A percentile compares a stretch with the other conserved stretches of the same genome.
Evolutionary conservation across 73 alveolate species (phyloP).

Genomic region (Uronychia setigera): DNA sequence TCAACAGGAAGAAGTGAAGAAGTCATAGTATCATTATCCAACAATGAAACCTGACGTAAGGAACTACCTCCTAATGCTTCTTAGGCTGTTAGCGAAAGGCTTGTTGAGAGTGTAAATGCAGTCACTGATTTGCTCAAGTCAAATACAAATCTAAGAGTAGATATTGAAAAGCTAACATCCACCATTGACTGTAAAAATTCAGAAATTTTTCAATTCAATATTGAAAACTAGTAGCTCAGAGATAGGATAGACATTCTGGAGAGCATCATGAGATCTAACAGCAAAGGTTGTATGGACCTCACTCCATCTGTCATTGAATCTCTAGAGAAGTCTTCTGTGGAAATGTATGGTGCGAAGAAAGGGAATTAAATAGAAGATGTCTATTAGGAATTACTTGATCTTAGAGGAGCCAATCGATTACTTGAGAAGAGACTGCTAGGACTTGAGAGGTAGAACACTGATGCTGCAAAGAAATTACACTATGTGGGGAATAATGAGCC

Average conservation of each 20-base stretch:
- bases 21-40: background rate
- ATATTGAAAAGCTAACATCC: conserved; percentile 23
- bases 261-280: conserved; percentile 32
- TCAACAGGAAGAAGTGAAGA: background rate
- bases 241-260: conserved; percentile 49
- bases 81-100: conserved; percentile 7
- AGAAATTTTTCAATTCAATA: conserved; percentile 17
- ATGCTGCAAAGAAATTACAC: conserved; percentile 26
- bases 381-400: conserved; percentile 37
- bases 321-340: background rate
- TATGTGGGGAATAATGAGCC: conserved; percentile 59
- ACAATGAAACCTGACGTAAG: background rate
- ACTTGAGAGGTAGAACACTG: conserved; percentile 39
- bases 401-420: conserved; percentile 30
- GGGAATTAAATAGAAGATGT: background rate
- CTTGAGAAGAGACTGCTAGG: conserved; percentile 44
- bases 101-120: conserved; percentile 51
- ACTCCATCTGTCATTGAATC: background rate
- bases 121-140: conserved; percentile 56
- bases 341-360: background rate
- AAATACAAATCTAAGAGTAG: conserved; percentile 47
- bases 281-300: background rate
- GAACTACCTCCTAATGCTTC: background rate
- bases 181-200: conserved; percentile 8
- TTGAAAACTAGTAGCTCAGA: conserved; percentile 39